These are phyloP conservation scores for Fistulinella prunicolor DNA, from an alignment of 768 basidiomycete species.

Conservation along the genomic window DNA sequence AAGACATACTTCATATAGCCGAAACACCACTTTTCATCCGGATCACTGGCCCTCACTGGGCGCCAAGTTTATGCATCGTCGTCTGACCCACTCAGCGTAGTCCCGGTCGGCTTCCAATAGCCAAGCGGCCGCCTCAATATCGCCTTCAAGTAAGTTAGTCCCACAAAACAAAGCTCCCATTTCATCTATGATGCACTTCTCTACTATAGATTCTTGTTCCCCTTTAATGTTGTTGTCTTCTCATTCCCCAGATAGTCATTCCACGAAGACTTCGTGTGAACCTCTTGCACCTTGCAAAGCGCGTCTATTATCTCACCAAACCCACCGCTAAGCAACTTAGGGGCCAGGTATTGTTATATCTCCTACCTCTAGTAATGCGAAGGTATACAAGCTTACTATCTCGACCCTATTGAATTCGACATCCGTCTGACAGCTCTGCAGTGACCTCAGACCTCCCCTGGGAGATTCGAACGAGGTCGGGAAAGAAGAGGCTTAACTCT, in stretches of 20 bases:
- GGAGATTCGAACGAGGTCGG: background rate
- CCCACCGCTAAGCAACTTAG: background rate
- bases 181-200: background rate
- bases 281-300: background rate
- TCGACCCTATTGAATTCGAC: background rate
- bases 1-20: background rate
- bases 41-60: too few species aligned
- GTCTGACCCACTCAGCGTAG: background rate
- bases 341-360: background rate
- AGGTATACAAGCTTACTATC: conserved; percentile 10
- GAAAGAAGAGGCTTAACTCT: background rate
- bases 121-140: background rate
- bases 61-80: too few species aligned
- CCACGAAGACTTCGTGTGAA: background rate
- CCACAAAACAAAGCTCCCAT: background rate
- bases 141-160: background rate
- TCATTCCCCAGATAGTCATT: background rate
- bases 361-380: background rate
- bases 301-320: conserved; percentile 8
- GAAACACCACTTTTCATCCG: background rate
- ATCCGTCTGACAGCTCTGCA: conserved; percentile 2
- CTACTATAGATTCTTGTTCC: background rate
- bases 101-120: background rate
- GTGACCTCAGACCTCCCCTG: background rate
- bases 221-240: background rate